Evolutionary conservation across 2,329 filamentous ascomycete genomes (phyloP).

Genomic region (Penicillium decumbens): DNA sequence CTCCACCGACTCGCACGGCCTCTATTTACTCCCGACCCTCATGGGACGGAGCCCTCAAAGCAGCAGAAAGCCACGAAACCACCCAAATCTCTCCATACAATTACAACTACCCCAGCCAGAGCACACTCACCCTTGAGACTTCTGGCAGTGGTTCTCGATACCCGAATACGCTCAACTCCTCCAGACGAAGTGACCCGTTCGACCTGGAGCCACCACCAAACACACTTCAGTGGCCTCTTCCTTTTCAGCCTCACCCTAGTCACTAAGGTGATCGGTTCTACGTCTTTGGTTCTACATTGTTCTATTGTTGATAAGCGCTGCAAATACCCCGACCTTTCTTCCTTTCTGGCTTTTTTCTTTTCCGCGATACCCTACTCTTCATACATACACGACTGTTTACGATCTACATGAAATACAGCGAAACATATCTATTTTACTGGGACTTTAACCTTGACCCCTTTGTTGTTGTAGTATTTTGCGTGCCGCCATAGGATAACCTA

Average conservation of each 20-base stretch:
- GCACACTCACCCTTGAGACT: constrained; percentile 1
- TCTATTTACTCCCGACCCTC: constrained; percentile 17
- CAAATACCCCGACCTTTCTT: neutral
- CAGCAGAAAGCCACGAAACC: constrained; percentile 8
- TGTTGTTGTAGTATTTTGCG: too few species aligned
- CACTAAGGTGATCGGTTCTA: neutral
- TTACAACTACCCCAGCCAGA: constrained; percentile 2
- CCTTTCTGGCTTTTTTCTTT: neutral
- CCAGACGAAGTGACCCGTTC: constrained; percentile 31
- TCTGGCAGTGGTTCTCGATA: neutral
- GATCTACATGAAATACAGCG: neutral
- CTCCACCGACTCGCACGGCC: constrained; percentile 11
- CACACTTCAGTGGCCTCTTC: constrained; percentile 23
- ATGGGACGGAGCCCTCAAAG: neutral
- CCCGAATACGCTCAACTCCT: neutral
- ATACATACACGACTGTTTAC: neutral
- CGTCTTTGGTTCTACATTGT: neutral
- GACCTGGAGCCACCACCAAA: constrained; percentile 34
- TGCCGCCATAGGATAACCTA: too few species aligned
- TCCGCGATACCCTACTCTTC: neutral
- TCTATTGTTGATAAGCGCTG: neutral
- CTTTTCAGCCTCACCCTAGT: neutral
- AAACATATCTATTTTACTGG: neutral
- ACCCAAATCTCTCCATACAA: neutral
- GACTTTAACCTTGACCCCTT: neutral